A percentile compares a stretch with the other conserved stretches of the same genome.
These are phyloP conservation scores for Pythium monospermum DNA, from an alignment of 352 stramenopile species.

Conservation along the genomic window DNA sequence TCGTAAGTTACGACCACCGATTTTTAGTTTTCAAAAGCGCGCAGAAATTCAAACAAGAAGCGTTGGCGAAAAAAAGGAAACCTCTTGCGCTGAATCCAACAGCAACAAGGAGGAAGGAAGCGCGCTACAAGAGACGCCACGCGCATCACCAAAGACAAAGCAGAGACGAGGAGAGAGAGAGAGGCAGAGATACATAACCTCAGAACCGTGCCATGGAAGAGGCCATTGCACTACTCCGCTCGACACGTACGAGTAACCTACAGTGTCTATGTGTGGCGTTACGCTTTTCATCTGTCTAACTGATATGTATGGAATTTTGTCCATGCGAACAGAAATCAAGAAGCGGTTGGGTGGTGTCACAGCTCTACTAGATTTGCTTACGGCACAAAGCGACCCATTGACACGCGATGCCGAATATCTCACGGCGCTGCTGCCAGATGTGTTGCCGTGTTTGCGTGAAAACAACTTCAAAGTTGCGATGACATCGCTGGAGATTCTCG, in stretches of 20 bases:
- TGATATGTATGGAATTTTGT: not conserved
- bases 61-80: not conserved
- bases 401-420: conserved; percentile 29
- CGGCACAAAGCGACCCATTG: conserved; percentile 18
- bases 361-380: conserved; percentile 43
- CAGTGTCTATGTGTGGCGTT: too few relatives aligned
- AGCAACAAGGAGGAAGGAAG: too few relatives aligned
- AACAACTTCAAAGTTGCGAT: conserved; percentile 82
- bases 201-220: conserved; percentile 32
- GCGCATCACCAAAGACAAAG: too few relatives aligned
- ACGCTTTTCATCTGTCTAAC: too few relatives aligned
- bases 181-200: not conserved
- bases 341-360: conserved; percentile 70
- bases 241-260: conserved; percentile 51
- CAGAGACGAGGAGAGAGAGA: not conserved
- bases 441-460: conserved; percentile 69
- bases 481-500: conserved; percentile 58
- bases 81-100: too few relatives aligned
- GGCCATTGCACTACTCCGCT: conserved; percentile 50
- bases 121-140: not conserved
- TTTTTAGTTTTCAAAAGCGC: not conserved
- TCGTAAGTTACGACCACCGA: too few relatives aligned
- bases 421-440: conserved; percentile 39
- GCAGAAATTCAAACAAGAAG: conserved; percentile 15
- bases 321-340: conserved; percentile 56